phyloP scores from a whole-genome alignment of 306 rosid genomes.

The Oxytropis ochrocephala region DNA sequence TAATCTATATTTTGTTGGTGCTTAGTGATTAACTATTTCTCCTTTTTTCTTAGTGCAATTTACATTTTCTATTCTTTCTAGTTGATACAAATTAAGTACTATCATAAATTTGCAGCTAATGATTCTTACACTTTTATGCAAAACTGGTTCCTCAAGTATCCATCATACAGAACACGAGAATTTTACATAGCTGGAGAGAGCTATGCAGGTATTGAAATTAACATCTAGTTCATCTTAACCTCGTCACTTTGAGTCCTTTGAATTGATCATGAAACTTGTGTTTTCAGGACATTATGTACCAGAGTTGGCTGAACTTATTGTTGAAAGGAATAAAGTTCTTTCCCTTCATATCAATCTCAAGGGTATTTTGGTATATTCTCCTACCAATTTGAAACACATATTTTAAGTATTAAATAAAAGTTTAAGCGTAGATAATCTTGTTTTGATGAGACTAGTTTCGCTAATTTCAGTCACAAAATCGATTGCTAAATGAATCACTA shows the following conservation, averaged over 20 bases:
- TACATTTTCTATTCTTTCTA: background rate
- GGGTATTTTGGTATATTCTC: constrained; percentile 63
- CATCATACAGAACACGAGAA: constrained; percentile 51
- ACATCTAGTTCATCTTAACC: background rate
- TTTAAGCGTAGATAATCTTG: constrained; percentile 9
- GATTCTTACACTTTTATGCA: constrained; percentile 71
- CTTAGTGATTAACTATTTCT: background rate
- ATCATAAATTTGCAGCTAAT: constrained; percentile 42
- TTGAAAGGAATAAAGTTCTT: constrained; percentile 48
- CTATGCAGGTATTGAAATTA: constrained; percentile 51
- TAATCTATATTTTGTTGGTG: constrained; percentile 13
- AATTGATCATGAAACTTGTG: background rate
- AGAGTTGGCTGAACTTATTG: constrained; percentile 68
- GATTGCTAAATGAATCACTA: no score
- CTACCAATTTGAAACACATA: background rate
- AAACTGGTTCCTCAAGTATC: constrained; percentile 78
- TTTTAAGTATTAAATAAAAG: background rate
- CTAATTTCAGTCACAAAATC: no score
- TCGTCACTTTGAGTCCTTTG: background rate
- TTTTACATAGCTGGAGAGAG: constrained; percentile 87
- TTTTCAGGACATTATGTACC: constrained; percentile 74
- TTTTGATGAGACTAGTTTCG: background rate
- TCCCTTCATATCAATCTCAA: constrained; percentile 58
- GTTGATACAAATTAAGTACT: background rate
- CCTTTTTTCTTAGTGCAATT: background rate